Base-by-base conservation (phyloP, 2,329 filamentous ascomycete species). In the Arthroderma sp. region DNA sequence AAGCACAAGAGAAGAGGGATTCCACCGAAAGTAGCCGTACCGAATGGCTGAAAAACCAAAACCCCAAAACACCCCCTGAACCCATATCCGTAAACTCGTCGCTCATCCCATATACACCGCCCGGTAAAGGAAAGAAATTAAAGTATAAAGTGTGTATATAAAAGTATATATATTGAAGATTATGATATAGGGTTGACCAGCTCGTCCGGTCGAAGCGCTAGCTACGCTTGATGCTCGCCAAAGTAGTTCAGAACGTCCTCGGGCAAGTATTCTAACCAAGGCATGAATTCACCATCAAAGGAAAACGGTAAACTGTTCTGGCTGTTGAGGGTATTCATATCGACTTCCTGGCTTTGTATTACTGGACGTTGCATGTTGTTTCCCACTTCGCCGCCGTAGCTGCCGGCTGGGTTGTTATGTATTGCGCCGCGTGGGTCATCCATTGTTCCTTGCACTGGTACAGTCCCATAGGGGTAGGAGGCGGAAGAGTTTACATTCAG, bases 271-370 rank as follows among this genome's bases (percentile, higher is more conserved):
- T 86, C 83, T 7, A 87, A 66, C 81, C 83, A 88, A 0, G 80
- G 77, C 63, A 85, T 75, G 37, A 85, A 81, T 10, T 78, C 74
- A 1, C 77, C 79, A 29, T 59, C 61, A 29, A 66, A 62, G 6
- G 56, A 47, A 29, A 68, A 66, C 2, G 64, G 64, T 38, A 65
- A 60, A 1, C 59, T 54, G 34, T 60, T 56, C 32, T 63, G 62
- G 42, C 64, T 57, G 5, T 66, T 62, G 11, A 87, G 64, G 4
- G 75, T 67, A 27, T 74, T 77, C 69, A 88, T 82, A 51, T 88
- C 82, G 31, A 89, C 77, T 51, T 88, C 82, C 50, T 85, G 82
- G 48, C 77, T 82, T 57, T 86, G 78, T 51, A 88, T 84, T 49
- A 83, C 79, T 64, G 87, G 81, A 39, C 58, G 50, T 66, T 64